Conservation (phyloP, 768 basidiomycete genomes). For the Russula ochroleuca region DNA sequence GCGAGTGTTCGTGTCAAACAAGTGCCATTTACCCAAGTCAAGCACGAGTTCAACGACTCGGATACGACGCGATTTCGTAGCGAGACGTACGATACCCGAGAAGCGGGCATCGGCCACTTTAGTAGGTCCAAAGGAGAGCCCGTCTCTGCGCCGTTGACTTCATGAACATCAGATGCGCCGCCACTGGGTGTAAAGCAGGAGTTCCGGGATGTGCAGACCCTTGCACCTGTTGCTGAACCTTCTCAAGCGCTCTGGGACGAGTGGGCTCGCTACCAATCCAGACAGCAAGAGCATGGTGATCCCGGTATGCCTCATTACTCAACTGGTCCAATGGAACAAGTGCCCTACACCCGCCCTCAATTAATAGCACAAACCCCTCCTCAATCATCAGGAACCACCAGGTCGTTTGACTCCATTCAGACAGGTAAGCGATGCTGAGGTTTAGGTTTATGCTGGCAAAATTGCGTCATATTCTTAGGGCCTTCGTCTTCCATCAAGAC, state of each 20-base stretch:
- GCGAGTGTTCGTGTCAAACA: conserved; percentile 15
- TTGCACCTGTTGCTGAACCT: neutral
- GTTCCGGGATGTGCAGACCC: neutral
- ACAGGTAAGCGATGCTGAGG: conserved; percentile 12
- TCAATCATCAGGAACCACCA: conserved; percentile 7
- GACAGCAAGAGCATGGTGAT: neutral
- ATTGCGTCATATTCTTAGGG: neutral
- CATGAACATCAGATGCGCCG: neutral
- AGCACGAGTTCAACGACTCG: neutral
- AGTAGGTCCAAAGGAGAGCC: neutral
- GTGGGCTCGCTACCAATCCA: conserved; percentile 14
- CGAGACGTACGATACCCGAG: neutral
- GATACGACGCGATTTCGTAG: neutral
- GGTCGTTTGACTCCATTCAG: neutral
- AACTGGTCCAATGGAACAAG: conserved; percentile 1
- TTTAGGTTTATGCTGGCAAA: neutral
- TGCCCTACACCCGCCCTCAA: neutral
- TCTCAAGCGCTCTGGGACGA: conserved; percentile 10
- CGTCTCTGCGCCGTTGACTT: conserved; percentile 1
- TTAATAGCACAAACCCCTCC: neutral
- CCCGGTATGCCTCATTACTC: neutral
- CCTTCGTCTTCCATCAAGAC: conserved; percentile 6
- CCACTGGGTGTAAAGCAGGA: conserved; percentile 15
- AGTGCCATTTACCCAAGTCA: neutral
- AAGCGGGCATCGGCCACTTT: neutral